Base-by-base conservation (phyloP, 2,329 filamentous ascomycete species). In the Talaromyces albobiverticillius region DNA sequence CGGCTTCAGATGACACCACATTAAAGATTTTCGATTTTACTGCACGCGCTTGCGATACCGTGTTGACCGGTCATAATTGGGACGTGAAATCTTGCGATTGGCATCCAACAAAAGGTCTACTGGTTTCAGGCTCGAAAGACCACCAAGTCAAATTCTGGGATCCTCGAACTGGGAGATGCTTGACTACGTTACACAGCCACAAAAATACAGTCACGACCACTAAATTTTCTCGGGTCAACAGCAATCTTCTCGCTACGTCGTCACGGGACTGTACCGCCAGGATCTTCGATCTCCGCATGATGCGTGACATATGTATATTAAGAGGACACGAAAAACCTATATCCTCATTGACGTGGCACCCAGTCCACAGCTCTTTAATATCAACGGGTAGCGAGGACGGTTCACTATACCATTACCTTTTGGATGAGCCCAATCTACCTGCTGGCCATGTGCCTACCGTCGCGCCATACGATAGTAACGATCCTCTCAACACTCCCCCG, bases 121-220 rank as follows among this genome's bases (percentile, higher is more conserved):
- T 99, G 29, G 93, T 96, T 3, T 97, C 94, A 1, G 94, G 94
- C 34, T 97, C 93, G 10, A 99, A 99, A 74, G 94, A 99, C 67
- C 93, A 99, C 71, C 79, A 95, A 58, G 90, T 99, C 66, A 97
- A 97, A 71, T 84, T 99, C 41, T 99, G 94, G 94, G 94, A 99
- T 70, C 94, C 94, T n/a, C 84, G 94, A 53, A 93, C 87, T 4
- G 87, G 89, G 32, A 86, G 91, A 41, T 96, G 91, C 68, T 79
- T 99, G 52, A 96, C 93, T 0, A 97, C 93, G 0, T 83, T 99
- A 3, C 92, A 96, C 71, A 93, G 91, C 41, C 94, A 97, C 73
- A 99, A 99, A 71, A 97, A 96, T 68, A 95, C 91, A 34, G 92
- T 99, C 64, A 94, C 91, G 42, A 94, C 94, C 67, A 95, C 92